Evolutionary conservation across 805 yeast species (phyloP), one percentile per base, ranked within the genome.

Genomic region (Yarrowia alimentaria): DNA sequence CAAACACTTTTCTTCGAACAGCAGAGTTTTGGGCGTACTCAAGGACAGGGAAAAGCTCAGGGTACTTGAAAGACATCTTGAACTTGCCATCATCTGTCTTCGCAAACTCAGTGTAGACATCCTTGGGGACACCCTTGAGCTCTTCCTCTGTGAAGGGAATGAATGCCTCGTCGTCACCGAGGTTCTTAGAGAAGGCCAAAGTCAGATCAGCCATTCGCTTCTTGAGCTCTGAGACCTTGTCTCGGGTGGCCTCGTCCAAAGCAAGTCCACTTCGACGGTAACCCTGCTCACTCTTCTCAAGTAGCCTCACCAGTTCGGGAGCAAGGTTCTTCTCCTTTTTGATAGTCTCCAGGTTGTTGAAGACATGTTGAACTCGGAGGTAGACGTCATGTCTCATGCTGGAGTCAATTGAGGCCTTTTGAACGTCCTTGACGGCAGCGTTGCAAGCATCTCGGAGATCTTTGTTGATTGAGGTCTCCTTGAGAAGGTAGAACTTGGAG

Each of bases 21-120:
- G 75, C 76, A 33, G 80, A 74, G 56, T 67, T 68, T 52, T 73
- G 71, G 33, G 94, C 90, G 64, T 80, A 80, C 63, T 84, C 83
- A 64, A 85, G 65, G n/a, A 83, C 83, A 1, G 94, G 94, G 55
- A 82, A 69, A 40, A 83, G 65, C 61, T 86, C 95, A 1, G 95
- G 93, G 60, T 83, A 84, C 64, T 87, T 85, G 70, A 78, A 85
- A 2, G 93, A 83, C 72, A 87, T 83, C 61, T 82, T 82, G 57
- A 64, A 70, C 57, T 64, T 67, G 13, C 65, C 67, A 13, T 67
- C 72, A 17, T 70, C 77, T 9, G 66, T 67, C 26, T 68, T 67
- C 18, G 70, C 68, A 52, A 65, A 67, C 50, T 75, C 83, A 60
- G 80, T 82, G 57, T 84, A 58, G 2, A 78, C 78, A 53, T 78